Evolutionary conservation across 768 basidiomycete genomes (phyloP), one percentile per base, ranked within the genome.

Genomic region (Exsudoporus frostii): DNA sequence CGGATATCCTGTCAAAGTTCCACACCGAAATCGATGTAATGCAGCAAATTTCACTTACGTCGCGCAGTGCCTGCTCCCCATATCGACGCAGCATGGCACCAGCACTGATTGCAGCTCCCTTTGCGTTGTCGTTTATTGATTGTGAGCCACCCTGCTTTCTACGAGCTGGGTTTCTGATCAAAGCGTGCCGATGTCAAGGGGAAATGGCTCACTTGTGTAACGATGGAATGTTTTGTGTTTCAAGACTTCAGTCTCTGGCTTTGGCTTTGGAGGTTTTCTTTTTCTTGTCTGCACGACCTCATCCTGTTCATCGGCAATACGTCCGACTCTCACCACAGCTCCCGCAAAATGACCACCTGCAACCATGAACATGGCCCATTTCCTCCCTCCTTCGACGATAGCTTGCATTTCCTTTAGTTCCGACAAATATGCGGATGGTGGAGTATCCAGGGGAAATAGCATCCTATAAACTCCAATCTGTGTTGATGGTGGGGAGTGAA

Each of bases 331-430:
- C 13, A 86, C 85, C 32, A 99, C 77, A 51, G 93, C 88, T 24
- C 96, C 97, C 14, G 97, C 97, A 72, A 99, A 98, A 70, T 99
- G 97, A 11, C 97, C 97, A 20, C 97, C 95, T 0, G 97, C 97
- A 37, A 88, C 84, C 93, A 98, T 97, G 63, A 99, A 89, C 79
- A 98, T 71, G 0, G 93, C 91, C 90, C 95, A 96, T 54, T 81
- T 88, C 36, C 93, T 76, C 15, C 85, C 90, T 17, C 76, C 72
- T 14, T 73, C 70, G 4, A 69, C 65, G 13, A 72, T 68, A 8
- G 73, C 70, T 66, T 93, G 93, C 76, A 93, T 78, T n/a, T 71
- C 71, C 57, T 73, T 79, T 20, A 95, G 71, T 55, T 84, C 82
- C 2, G 78, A 61, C 9, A 94, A 70, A 65, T 89, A 85, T 9